Evolutionary conservation across 116 monocot genomes (phyloP), one percentile per base, ranked within the genome.

Genomic region (Zostera marina): DNA sequence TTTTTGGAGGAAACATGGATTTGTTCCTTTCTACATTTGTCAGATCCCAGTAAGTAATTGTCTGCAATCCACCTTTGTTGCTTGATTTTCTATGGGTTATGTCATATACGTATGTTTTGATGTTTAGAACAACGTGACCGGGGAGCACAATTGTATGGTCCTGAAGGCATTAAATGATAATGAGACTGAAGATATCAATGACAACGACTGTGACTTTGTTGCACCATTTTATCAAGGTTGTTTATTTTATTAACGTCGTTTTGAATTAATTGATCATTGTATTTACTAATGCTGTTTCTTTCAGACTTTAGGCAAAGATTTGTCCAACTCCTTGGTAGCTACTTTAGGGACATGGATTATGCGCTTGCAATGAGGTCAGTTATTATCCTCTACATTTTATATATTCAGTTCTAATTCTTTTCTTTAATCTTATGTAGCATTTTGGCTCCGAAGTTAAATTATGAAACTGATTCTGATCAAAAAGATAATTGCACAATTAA

Each of bases 141-240:
- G 89, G 63, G 96, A 96, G 57, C 77, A 89, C 65, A 73, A 78
- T 26, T 96, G 96, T 66, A 96, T 96, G 96, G 63, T 83, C 17
- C 68, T 96, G 78, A 96, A 76, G 73, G 72, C 79, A 22, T 74
- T 96, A 60, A 79, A 83, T 42, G 80, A 54, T 76, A 78, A 83
- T 70, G 85, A 89, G 12, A 72, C 83, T 66, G 80, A 85, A 62
- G 58, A 63, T 66, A 53, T 16, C 42, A 77, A 61, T 60, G 49
- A 66, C 12, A 69, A 66, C 44, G 53, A 79, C 46, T 70, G 54
- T 85, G 82, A 85, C 25, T 96, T 96, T 74, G 66, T 96, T 38
- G 67, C 64, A 32, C 85, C 89, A 54, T 96, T 80, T 71, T 89
- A 74, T 74, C 80, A 80, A 76, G 96, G 96, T 96, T 22, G 42